phyloP scores from a whole-genome alignment of 768 basidiomycete genomes.

The Lactarius tabidus region DNA sequence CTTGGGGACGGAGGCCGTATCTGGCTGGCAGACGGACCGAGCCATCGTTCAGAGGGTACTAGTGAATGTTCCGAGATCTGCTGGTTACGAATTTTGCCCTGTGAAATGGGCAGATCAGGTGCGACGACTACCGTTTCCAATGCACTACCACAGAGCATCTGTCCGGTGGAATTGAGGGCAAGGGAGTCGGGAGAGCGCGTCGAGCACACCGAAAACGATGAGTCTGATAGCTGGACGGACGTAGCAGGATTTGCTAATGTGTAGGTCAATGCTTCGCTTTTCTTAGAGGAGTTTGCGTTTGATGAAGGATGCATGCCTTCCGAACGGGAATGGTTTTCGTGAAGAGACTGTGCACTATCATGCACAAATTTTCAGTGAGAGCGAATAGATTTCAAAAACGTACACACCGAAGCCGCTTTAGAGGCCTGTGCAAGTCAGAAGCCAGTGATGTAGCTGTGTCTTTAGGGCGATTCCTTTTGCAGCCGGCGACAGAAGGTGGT shows the following conservation, averaged over 20 bases:
- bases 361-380: neutral
- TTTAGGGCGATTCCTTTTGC: slow-evolving; percentile 6
- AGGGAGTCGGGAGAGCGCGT: neutral
- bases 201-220: neutral
- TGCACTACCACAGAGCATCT: neutral
- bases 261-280: neutral
- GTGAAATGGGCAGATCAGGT: neutral
- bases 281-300: neutral
- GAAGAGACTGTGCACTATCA: neutral
- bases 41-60: neutral
- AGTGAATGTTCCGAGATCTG: neutral
- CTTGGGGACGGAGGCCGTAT: neutral
- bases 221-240: neutral
- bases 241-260: neutral
- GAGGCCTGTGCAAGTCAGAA: neutral
- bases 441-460: neutral
- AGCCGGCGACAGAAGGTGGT: slow-evolving; percentile 17
- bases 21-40: too few relatives aligned
- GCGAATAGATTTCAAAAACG: neutral
- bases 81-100: neutral
- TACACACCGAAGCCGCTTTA: slow-evolving; percentile 13
- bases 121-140: neutral
- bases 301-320: neutral
- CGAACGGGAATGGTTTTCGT: neutral
- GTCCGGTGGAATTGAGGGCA: neutral